Conservation (phyloP, 1,284 basidiomycete genomes). For the Boletellus dicymbophilus region DNA sequence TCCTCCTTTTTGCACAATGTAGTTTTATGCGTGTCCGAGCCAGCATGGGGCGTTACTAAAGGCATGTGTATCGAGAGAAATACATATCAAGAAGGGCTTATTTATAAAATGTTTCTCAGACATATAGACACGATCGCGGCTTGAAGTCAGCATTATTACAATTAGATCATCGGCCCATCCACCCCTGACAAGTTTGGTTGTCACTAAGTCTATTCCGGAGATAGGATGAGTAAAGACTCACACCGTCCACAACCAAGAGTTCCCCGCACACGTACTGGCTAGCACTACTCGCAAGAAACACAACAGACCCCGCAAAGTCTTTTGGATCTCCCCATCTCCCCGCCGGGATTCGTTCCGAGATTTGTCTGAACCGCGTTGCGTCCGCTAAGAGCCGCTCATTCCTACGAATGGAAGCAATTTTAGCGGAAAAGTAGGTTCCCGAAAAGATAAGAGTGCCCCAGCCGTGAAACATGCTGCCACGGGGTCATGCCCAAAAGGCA, state of each 20-base stretch:
- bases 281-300: conserved; percentile 88
- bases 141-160: no score
- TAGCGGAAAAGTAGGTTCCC: conserved; percentile 20
- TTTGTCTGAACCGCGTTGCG: conserved; percentile 78
- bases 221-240: conserved; percentile 32
- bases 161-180: conserved; percentile 58
- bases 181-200: conserved; percentile 47
- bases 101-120: no score
- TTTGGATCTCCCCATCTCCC: conserved; percentile 86
- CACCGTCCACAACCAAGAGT: conserved; percentile 77
- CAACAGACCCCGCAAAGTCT: conserved; percentile 89
- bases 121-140: no score
- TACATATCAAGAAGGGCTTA: no score
- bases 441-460: conserved; percentile 8
- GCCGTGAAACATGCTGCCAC: conserved; percentile 6
- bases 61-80: no score
- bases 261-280: conserved; percentile 93
- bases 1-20: no score
- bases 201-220: conserved; percentile 12
- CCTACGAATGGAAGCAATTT: conserved; percentile 43
- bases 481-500: background rate
- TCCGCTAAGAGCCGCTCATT: conserved; percentile 80
- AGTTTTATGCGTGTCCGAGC: no score
- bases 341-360: conserved; percentile 91
- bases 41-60: no score